phyloP scores from a whole-genome alignment of 495 filamentous ascomycete genomes.

The Trichodelitschia bisporula region DNA sequence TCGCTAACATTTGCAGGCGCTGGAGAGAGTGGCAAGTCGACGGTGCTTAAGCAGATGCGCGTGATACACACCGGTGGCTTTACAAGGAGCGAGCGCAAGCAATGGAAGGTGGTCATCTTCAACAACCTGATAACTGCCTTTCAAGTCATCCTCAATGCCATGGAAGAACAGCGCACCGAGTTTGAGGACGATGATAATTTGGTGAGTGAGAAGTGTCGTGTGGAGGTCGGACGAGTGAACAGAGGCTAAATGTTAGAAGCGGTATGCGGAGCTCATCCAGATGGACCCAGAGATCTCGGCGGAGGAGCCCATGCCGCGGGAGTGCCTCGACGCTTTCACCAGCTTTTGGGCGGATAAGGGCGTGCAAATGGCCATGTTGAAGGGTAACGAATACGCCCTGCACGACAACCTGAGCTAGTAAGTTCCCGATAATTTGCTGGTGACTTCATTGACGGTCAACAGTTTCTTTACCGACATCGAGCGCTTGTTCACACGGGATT shows the following conservation, averaged over 20 bases:
- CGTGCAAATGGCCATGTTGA: constrained; percentile 72
- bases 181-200: constrained; percentile 16
- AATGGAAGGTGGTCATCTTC: constrained; percentile 93
- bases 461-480: constrained; percentile 96
- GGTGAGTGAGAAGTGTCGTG: too few relatives aligned
- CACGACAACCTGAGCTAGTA: constrained; percentile 98
- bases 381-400: constrained; percentile 93
- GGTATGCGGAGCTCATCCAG: constrained; percentile 17
- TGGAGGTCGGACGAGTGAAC: constrained; percentile 77
- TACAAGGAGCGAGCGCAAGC: constrained; percentile 53
- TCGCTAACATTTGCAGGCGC: constrained; percentile 37
- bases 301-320: constrained; percentile 78
- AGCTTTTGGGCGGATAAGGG: constrained; percentile 85
- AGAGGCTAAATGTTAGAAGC: too few relatives aligned
- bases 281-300: constrained; percentile 67
- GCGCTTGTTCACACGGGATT: constrained; percentile 76
- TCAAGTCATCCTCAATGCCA: constrained; percentile 14
- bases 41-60: constrained; percentile 99
- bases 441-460: constrained; percentile 1
- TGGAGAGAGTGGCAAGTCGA: constrained; percentile 98
- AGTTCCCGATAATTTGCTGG: constrained; percentile 15
- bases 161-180: constrained; percentile 12
- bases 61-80: constrained; percentile 65
- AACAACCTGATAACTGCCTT: constrained; percentile 92
- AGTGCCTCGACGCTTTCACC: constrained; percentile 83